Evolutionary conservation across 106 monocot genomes (phyloP).

Genomic region (Platanthera zijinensis): DNA sequence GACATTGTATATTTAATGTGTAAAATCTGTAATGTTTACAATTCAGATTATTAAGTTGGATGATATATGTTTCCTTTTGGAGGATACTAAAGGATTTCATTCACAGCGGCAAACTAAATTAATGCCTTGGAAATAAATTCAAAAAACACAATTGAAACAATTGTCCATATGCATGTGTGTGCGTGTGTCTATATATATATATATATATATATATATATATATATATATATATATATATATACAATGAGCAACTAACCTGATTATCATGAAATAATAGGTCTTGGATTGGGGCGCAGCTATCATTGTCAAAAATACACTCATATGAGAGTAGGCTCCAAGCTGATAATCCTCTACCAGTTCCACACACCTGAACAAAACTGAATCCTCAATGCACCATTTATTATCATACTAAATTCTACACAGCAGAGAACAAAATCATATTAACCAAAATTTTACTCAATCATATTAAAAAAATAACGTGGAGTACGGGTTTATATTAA

Average conservation of each 20-base stretch:
- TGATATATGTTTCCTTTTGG: background rate
- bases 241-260: conserved; percentile 44
- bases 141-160: background rate
- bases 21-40: background rate
- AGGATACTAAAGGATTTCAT: background rate
- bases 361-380: conserved; percentile 54
- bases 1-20: background rate
- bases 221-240: too few relatives aligned
- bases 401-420: background rate
- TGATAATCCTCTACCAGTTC: conserved; percentile 60
- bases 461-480: background rate
- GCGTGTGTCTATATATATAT: too few relatives aligned
- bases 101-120: background rate
- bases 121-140: background rate
- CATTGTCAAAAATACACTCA: conserved; percentile 62
- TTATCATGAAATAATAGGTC: conserved; percentile 78
- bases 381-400: background rate
- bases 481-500: background rate
- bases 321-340: conserved; percentile 80
- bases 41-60: conserved; percentile 1
- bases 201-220: too few relatives aligned
- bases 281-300: conserved; percentile 50
- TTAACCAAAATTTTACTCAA: background rate
- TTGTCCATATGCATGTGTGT: background rate
- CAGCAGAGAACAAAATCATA: background rate